These are phyloP conservation scores for Epichloe sylvatica DNA, from an alignment of 2,329 filamentous ascomycete species.

Conservation along the genomic window DNA sequence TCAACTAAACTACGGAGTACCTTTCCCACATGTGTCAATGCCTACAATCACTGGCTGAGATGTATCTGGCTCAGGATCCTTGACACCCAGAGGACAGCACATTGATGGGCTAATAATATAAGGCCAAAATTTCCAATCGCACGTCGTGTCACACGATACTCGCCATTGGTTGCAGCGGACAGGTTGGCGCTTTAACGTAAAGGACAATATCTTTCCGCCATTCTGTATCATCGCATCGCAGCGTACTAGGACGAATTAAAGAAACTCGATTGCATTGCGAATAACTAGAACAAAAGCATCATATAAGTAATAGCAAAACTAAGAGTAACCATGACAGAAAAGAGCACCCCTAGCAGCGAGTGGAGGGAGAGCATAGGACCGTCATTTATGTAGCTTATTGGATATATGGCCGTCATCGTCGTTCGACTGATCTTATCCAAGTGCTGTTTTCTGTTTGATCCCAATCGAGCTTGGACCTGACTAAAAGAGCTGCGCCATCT, in stretches of 20 bases:
- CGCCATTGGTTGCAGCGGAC: background rate
- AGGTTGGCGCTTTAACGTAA: background rate
- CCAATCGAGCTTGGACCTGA: background rate
- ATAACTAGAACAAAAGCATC: slow-evolving; percentile 5
- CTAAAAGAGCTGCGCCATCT: background rate
- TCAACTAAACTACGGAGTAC: too few species aligned
- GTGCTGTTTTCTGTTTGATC: background rate
- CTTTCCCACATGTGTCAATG: too few species aligned
- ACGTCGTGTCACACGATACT: too few species aligned
- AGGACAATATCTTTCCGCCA: background rate
- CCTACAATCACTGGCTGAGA: too few species aligned
- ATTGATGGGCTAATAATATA: too few species aligned
- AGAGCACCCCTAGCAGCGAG: background rate
- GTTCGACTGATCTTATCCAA: background rate
- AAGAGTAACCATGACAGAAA: background rate
- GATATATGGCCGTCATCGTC: background rate
- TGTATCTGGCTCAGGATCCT: too few species aligned
- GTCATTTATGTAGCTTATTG: background rate
- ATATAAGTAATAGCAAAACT: slow-evolving; percentile 2
- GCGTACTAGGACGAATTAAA: background rate
- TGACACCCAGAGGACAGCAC: too few species aligned
- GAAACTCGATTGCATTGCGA: slow-evolving; percentile 1
- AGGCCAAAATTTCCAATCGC: too few species aligned
- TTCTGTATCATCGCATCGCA: background rate
- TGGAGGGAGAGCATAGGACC: background rate